Conservation (phyloP, 2,329 filamentous ascomycete genomes). For the Bipolaris zeicola region DNA sequence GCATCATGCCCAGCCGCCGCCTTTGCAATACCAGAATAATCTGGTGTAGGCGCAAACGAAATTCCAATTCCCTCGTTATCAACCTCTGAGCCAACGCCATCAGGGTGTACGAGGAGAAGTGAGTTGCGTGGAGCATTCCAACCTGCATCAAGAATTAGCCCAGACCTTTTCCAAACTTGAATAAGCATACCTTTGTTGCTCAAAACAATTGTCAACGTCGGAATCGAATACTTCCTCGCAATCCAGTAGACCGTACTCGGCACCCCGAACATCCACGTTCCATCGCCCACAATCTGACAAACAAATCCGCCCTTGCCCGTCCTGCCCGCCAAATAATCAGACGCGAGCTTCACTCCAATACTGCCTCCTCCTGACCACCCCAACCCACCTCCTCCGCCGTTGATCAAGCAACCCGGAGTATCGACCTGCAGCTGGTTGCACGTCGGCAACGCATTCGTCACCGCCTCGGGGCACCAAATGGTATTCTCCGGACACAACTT, state of each 20-base stretch:
- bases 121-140: slow-evolving; percentile 70
- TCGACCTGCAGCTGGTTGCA: slow-evolving; percentile 69
- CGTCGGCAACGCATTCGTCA: slow-evolving; percentile 74
- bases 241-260: slow-evolving; percentile 73
- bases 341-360: slow-evolving; percentile 76
- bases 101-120: slow-evolving; percentile 68
- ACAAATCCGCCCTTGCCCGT: slow-evolving; percentile 50
- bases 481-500: slow-evolving; percentile 66
- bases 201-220: slow-evolving; percentile 68
- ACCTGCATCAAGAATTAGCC: neutral
- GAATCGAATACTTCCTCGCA: slow-evolving; percentile 67
- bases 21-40: slow-evolving; percentile 71
- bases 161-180: neutral
- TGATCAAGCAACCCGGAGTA: slow-evolving; percentile 75
- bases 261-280: slow-evolving; percentile 69
- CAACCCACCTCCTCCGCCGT: slow-evolving; percentile 79
- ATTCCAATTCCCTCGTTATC: slow-evolving; percentile 70
- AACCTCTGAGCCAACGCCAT: slow-evolving; percentile 65
- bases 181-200: slow-evolving; percentile 64
- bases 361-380: slow-evolving; percentile 82
- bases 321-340: slow-evolving; percentile 47
- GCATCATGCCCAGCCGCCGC: slow-evolving; percentile 66
- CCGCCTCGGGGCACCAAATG: slow-evolving; percentile 78
- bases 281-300: slow-evolving; percentile 66
- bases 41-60: slow-evolving; percentile 67